Conservation (phyloP, 306 rosid genomes). For the Psophocarpus tetragonolobus region DNA sequence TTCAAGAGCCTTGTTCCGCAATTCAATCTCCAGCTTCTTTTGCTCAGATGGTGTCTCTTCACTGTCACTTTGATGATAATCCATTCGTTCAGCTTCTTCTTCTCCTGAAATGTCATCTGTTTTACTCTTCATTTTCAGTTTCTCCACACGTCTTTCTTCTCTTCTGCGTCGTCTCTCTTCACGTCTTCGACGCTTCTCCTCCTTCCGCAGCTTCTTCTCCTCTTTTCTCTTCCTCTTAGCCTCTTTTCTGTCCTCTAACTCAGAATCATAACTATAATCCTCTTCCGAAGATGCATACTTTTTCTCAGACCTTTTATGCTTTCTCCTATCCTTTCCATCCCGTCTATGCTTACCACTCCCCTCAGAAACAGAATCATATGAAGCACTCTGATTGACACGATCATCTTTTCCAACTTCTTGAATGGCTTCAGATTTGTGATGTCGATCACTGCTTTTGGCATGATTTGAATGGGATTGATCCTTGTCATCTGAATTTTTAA, state of each 20-base stretch:
- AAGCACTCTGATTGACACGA: conserved; percentile 41
- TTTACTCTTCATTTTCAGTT: conserved; percentile 66
- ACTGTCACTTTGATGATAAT: conserved; percentile 52
- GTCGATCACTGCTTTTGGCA: conserved; percentile 41
- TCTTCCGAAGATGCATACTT: conserved; percentile 61
- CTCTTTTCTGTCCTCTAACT: conserved; percentile 72
- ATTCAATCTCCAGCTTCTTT: conserved; percentile 83
- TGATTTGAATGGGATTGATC: conserved; percentile 39
- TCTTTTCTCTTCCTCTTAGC: conserved; percentile 83
- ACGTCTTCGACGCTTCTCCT: conserved; percentile 80
- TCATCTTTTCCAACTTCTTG: conserved; percentile 47
- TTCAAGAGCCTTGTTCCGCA: conserved; percentile 94
- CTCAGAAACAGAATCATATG: conserved; percentile 63
- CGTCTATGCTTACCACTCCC: conserved; percentile 57
- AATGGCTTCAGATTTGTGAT: conserved; percentile 43
- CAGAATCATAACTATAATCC: conserved; percentile 71
- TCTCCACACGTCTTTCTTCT: conserved; percentile 80
- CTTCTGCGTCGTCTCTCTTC: conserved; percentile 74
- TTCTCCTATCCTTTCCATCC: conserved; percentile 65
- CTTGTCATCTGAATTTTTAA: conserved; percentile 54
- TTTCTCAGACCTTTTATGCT: conserved; percentile 80
- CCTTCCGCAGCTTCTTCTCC: conserved; percentile 78
- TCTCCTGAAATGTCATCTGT: conserved; percentile 65
- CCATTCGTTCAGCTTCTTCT: conserved; percentile 48
- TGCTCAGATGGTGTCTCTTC: conserved; percentile 59